Percentiles rank a stretch among this genome's conserved stretches.
These are phyloP conservation scores for Rhizomucor pusillus DNA, from an alignment of 371 early-diverging fungal genomes.

Conservation along the genomic window DNA sequence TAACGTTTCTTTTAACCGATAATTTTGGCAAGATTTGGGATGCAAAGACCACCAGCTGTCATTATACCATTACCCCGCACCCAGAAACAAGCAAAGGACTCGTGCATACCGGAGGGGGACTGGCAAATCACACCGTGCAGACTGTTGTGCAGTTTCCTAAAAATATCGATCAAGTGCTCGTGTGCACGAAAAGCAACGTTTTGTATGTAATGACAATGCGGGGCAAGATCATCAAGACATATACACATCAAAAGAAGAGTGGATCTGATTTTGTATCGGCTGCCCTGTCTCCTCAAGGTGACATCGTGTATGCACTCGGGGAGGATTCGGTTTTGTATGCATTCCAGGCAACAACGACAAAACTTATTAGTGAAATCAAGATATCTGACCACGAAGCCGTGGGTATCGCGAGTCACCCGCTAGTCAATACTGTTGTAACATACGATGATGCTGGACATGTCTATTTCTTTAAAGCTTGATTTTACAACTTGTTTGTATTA, in stretches of 20 bases:
- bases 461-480: slow-evolving; percentile 45
- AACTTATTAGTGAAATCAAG: slow-evolving; percentile 23
- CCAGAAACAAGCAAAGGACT: slow-evolving; percentile 9
- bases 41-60: slow-evolving; percentile 46
- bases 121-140: slow-evolving; percentile 24
- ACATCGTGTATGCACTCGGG: slow-evolving; percentile 67
- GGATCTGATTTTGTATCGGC: slow-evolving; percentile 62
- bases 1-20: not conserved
- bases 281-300: slow-evolving; percentile 71
- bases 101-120: slow-evolving; percentile 1
- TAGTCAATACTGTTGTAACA: slow-evolving; percentile 69
- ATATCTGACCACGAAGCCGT: slow-evolving; percentile 66
- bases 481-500: not conserved
- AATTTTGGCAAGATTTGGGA: slow-evolving; percentile 73
- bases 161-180: slow-evolving; percentile 58
- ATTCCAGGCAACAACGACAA: slow-evolving; percentile 56
- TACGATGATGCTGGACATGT: slow-evolving; percentile 69
- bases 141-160: slow-evolving; percentile 43
- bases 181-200: slow-evolving; percentile 66
- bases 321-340: slow-evolving; percentile 64
- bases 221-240: slow-evolving; percentile 52
- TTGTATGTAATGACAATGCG: slow-evolving; percentile 59
- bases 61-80: slow-evolving; percentile 49
- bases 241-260: slow-evolving; percentile 37
- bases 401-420: slow-evolving; percentile 74